Evolutionary conservation across 2,329 filamentous ascomycete species (phyloP).

Genomic region (Fusarium sulawesiense): DNA sequence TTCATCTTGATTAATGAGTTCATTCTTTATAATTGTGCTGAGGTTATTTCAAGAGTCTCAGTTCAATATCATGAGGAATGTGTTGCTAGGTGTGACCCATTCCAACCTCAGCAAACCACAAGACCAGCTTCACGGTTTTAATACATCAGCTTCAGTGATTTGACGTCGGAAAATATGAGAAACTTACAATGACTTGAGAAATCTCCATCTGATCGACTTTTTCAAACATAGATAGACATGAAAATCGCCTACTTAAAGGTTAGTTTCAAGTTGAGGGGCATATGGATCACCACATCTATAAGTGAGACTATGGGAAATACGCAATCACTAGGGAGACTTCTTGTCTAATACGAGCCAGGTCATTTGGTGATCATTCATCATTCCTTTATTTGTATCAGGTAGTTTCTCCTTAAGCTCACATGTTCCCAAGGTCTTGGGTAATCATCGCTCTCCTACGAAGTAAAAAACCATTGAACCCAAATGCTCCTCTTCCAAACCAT

Average conservation of each 20-base stretch:
- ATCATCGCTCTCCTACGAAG: conserved; percentile 51
- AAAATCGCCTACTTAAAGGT: neutral
- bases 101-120: conserved; percentile 46
- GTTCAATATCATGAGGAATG: conserved; percentile 53
- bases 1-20: conserved; percentile 37
- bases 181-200: neutral
- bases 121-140: conserved; percentile 17
- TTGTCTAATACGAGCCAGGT: conserved; percentile 31
- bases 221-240: neutral
- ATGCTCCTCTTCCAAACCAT: conserved; percentile 52
- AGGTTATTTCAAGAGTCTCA: conserved; percentile 48
- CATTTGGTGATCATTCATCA: conserved; percentile 45
- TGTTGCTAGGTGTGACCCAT: conserved; percentile 54
- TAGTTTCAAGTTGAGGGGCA: neutral
- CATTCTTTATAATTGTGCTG: conserved; percentile 23
- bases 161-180: neutral
- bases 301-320: conserved; percentile 6
- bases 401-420: conserved; percentile 49
- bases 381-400: conserved; percentile 47
- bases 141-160: conserved; percentile 13
- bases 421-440: conserved; percentile 49
- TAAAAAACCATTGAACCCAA: conserved; percentile 50
- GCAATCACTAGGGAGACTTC: conserved; percentile 27
- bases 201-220: conserved; percentile 6
- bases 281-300: conserved; percentile 3